Evolutionary conservation across 257 asterid species (phyloP).

Genomic region (Solanum peruvianum): DNA sequence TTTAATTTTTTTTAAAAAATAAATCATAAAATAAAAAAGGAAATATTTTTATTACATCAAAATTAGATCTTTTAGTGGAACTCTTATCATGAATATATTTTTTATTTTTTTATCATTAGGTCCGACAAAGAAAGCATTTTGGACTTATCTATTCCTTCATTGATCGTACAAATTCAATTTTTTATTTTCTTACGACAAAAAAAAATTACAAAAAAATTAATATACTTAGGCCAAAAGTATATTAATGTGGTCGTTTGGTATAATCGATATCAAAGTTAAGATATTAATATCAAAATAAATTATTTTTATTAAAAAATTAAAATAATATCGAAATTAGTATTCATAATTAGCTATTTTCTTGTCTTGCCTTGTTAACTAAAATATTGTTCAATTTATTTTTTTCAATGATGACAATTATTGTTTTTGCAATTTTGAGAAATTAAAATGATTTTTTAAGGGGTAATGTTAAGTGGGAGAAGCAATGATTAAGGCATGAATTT

Average conservation of each 20-base stretch:
- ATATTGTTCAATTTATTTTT: background rate
- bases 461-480: slow-evolving; percentile 3
- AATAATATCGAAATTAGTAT: background rate
- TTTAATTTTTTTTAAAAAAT: background rate
- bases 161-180: background rate
- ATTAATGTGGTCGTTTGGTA: background rate
- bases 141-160: background rate
- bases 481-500: slow-evolving; percentile 2
- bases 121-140: background rate
- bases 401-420: background rate
- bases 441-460: background rate
- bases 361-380: background rate
- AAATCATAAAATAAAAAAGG: background rate
- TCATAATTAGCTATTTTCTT: background rate
- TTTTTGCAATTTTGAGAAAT: background rate
- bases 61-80: background rate
- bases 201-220: too few relatives aligned
- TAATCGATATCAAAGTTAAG: background rate
- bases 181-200: background rate
- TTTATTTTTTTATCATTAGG: background rate
- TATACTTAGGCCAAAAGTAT: background rate
- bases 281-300: background rate
- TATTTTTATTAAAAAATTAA: background rate
- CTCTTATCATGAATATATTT: background rate
- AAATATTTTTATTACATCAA: background rate